A percentile compares a stretch with the other conserved stretches of the same genome.
Conservation (phyloP, 2,329 filamentous ascomycete genomes). For the Exophiala calicioides region DNA sequence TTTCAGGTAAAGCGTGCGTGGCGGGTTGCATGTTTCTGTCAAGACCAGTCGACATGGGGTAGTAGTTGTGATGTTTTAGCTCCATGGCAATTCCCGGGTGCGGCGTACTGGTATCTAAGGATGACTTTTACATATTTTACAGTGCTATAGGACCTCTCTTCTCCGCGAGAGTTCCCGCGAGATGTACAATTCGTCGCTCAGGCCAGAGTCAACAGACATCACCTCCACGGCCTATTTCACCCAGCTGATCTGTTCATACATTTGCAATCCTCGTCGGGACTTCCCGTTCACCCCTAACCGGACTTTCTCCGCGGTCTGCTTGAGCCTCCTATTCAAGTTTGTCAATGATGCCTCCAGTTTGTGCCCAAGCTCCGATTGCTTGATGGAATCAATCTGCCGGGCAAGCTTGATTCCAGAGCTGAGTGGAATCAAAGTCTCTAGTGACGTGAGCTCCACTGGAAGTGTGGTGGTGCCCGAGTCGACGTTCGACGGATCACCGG, state of each 20-base stretch:
- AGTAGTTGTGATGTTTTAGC: too few species aligned
- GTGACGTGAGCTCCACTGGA: not conserved
- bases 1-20: too few species aligned
- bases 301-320: conserved; percentile 52
- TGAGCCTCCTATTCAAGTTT: conserved; percentile 46
- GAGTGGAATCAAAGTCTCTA: conserved; percentile 40
- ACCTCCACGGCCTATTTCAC: not conserved
- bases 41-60: too few species aligned
- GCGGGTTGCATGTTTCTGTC: too few species aligned
- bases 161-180: too few species aligned
- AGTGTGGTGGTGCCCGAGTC: too few species aligned
- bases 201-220: not conserved
- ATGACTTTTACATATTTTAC: too few species aligned
- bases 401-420: conserved; percentile 46
- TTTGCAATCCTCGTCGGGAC: conserved; percentile 36
- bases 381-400: conserved; percentile 31
- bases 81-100: too few species aligned
- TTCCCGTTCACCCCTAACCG: conserved; percentile 16
- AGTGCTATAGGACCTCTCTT: too few species aligned
- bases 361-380: conserved; percentile 32
- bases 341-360: conserved; percentile 32
- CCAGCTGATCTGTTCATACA: conserved; percentile 23
- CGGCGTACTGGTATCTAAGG: too few species aligned
- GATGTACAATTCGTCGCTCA: not conserved
- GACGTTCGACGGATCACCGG: too few species aligned